Base-by-base conservation (phyloP, 1,139 yeast genomes). In the Insectozyma bohioensis region DNA sequence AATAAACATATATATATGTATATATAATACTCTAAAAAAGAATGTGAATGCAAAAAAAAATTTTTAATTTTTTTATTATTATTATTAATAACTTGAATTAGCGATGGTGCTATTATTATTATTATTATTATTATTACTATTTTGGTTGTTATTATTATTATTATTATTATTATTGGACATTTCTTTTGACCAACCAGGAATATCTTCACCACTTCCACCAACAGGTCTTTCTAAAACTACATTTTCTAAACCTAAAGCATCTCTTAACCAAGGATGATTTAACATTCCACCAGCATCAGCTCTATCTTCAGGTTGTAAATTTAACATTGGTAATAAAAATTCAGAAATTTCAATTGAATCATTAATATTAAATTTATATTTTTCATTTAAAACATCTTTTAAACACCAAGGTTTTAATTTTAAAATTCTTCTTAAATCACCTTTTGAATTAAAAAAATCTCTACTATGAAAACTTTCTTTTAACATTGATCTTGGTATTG, bases 261-360 rank as follows among this genome's bases (percentile, higher is more conserved):
- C 85, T 39, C 66, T 64, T 27, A 86, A 62, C 95, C 95, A 86
- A n/a, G 75, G 74, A 50, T 85, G 94, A 45, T 80, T 79, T 10
- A 82, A 69, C 77, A 80, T 74, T 20, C 86, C 88, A 18, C 92
- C 95, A 11, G 90, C 90, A 60, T 80, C 95, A 13, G 85, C 86
- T 34, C 96, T 67, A 24, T 58, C 49, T 43, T 70, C 78, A 1
- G 95, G 95, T 49, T 77, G 80, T 17, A 84, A 57, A 10, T 72
- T 60, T 28, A 87, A 66, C 92, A 87, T 82, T 12, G 95, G 92
- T 34, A 70, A 54, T 41, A 87, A 61, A 46, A 87, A 85, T 41
- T 72, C 78, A 25, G 82, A 53, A 41, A 86, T 61, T 46, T 75
- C 72, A 34, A 63, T 53, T 23, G 88, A 76, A 43, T 76, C 78